phyloP scores from a whole-genome alignment of 352 stramenopile species.

The Phytophthora pistaciae region DNA sequence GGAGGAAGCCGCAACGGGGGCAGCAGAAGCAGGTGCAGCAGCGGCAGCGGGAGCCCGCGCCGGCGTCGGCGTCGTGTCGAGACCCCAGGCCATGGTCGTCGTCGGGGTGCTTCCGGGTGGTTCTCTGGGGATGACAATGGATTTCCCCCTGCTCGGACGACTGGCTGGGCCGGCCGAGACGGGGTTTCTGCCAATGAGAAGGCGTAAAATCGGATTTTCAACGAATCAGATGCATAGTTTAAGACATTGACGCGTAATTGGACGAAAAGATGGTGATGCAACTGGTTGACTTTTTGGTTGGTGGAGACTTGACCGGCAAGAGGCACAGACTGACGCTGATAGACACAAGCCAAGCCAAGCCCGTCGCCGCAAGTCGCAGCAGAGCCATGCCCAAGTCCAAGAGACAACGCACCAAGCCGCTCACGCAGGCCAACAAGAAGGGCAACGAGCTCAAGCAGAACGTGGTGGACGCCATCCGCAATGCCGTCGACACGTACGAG shows the following conservation, averaged over 20 bases:
- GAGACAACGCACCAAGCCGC: conserved; percentile 87
- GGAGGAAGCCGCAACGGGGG: conserved; percentile 4
- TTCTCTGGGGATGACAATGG: conserved; percentile 20
- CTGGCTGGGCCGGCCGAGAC: conserved; percentile 54
- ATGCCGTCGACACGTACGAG: conserved; percentile 94
- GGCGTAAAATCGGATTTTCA: background rate
- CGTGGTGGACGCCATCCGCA: conserved; percentile 94
- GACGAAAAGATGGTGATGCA: conserved; percentile 42
- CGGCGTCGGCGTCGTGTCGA: conserved; percentile 46
- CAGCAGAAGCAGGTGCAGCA: conserved; percentile 1
- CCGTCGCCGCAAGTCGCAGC: background rate
- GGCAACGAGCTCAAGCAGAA: conserved; percentile 96
- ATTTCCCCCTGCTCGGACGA: conserved; percentile 39
- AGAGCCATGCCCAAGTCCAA: conserved; percentile 88
- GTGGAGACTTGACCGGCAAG: conserved; percentile 37
- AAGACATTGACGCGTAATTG: conserved; percentile 30
- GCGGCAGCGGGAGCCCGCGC: conserved; percentile 30
- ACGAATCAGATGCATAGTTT: background rate
- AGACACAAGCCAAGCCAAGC: conserved; percentile 23
- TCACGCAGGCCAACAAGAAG: conserved; percentile 98
- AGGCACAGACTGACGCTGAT: conserved; percentile 15
- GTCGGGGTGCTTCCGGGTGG: conserved; percentile 24
- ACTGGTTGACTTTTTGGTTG: conserved; percentile 59
- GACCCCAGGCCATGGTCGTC: conserved; percentile 68
- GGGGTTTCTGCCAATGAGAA: conserved; percentile 53